phyloP scores from a whole-genome alignment of 164 flowering plant species.

The Brasenia schreberi region DNA sequence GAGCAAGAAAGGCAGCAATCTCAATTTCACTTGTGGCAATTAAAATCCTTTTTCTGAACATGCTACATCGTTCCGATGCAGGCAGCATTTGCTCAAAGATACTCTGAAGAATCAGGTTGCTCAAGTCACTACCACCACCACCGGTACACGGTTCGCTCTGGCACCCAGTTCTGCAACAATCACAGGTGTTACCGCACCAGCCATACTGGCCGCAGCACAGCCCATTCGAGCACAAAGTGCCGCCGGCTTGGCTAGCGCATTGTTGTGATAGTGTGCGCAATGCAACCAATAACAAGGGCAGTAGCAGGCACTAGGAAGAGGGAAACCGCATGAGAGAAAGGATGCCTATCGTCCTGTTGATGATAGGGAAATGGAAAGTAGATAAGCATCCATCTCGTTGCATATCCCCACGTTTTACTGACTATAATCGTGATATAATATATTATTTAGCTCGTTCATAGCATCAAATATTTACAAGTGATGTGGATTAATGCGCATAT shows the following conservation, averaged over 20 bases:
- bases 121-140: no score
- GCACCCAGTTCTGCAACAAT: neutral
- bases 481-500: no score
- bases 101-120: no score
- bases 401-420: no score
- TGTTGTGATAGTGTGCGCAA: neutral
- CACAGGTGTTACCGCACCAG: conserved; percentile 2
- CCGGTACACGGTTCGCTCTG: no score
- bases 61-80: neutral
- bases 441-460: no score
- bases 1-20: conserved; percentile 11
- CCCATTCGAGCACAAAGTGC: conserved; percentile 3
- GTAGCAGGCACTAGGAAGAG: neutral
- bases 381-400: no score
- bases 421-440: no score
- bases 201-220: conserved; percentile 6
- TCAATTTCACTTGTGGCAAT: conserved; percentile 9
- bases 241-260: conserved; percentile 3
- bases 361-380: no score
- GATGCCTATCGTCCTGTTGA: no score
- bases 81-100: no score
- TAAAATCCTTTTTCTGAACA: conserved; percentile 17
- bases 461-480: no score
- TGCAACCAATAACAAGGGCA: neutral
- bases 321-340: neutral